Evolutionary conservation across 2,329 filamentous ascomycete genomes (phyloP).

Genomic region (Colletotrichum musicola): DNA sequence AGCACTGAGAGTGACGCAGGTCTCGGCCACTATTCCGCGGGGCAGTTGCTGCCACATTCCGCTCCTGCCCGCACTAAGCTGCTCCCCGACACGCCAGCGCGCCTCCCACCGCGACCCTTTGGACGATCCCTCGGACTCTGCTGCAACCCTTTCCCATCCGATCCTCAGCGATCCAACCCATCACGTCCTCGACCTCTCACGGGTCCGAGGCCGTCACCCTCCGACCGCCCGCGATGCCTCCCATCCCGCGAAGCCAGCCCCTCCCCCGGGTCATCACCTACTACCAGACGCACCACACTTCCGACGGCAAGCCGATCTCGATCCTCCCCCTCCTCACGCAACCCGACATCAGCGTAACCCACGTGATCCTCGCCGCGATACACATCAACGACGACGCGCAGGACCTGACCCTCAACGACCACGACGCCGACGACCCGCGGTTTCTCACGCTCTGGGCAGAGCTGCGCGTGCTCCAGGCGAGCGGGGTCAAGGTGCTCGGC

Average conservation of each 20-base stretch:
- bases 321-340: constrained; percentile 65
- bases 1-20: not conserved
- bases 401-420: constrained; percentile 84
- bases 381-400: constrained; percentile 80
- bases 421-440: constrained; percentile 74
- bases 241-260: constrained; percentile 37
- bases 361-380: constrained; percentile 88
- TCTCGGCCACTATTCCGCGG: not conserved
- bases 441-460: constrained; percentile 85
- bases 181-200: not conserved
- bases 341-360: constrained; percentile 70
- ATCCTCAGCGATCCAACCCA: not conserved
- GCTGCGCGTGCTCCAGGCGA: constrained; percentile 76
- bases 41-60: not conserved
- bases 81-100: constrained; percentile 4
- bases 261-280: constrained; percentile 64
- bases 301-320: constrained; percentile 59
- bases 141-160: not conserved
- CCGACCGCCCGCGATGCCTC: constrained; percentile 27
- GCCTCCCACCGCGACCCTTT: constrained; percentile 3
- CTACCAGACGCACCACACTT: constrained; percentile 68
- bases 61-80: constrained; percentile 11
- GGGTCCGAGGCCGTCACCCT: constrained; percentile 2
- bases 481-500: constrained; percentile 82
- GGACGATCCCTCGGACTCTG: constrained; percentile 8